Evolutionary conservation across 345 rosid genomes (phyloP), one percentile per base, ranked within the genome.

Genomic region (Lumnitzera littorea): DNA sequence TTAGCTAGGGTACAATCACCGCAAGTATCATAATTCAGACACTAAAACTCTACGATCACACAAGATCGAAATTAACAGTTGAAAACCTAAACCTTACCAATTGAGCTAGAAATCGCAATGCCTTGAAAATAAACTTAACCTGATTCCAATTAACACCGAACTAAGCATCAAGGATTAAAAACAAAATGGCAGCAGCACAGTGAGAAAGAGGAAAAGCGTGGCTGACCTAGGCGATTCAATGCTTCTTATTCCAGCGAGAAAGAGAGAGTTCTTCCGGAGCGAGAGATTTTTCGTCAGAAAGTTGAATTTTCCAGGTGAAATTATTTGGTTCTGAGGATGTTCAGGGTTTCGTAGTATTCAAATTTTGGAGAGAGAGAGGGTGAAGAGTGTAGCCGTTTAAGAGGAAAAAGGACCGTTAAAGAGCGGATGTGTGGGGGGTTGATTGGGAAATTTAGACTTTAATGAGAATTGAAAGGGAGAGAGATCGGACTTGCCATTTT

Each of bases 401-500:
- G 59, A 24, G 59, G 59, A 41, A 65, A 72, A 62, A 53, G 24
- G 74, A 72, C 80, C 80, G 81, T 64, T 78, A 56, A 62, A 69
- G 68, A 52, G 77, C 62, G 66, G 62, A 61, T 13, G 65, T 51
- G 52, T 48, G 65, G 64, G 64, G 17, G 52, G 20, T 20, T 43
- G 17, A 15, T 31, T 57, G 58, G 55, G 36, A 62, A 65, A 50
- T 51, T 12, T 20, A 15, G 7, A 51, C 57, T 53, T 20, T 53
- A 14, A 12, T 20, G 23, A 23, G 31, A 53, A 53, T 31, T 9
- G 3, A 8, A 53, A 11, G 13, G 12, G 2, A 4, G 43, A 36
- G 7, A 36, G 3, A 53, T 24, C 43, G 12, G 1, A 27, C 24
- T 15, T 10, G 1, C 29, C 29, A 7, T 12, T 52, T 66, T 53